Evolutionary conservation across 163 green algal genomes (phyloP).

Genomic region (Scenedesmus sp.): DNA sequence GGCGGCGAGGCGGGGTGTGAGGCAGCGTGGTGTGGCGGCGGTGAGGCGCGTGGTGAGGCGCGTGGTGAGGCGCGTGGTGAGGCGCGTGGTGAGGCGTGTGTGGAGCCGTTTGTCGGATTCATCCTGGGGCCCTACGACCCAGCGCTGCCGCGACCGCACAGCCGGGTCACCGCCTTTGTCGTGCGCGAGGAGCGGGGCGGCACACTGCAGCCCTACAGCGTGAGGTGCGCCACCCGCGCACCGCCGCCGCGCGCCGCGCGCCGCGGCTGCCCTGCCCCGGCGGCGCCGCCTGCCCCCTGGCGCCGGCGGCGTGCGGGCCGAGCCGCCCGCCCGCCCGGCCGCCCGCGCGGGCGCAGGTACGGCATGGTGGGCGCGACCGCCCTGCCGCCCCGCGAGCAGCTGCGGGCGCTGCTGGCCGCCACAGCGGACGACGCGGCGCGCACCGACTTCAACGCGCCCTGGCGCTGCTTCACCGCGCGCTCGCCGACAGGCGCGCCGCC

Average conservation of each 20-base stretch:
- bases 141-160: constrained; percentile 53
- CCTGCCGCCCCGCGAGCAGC: not conserved
- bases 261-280: too few relatives aligned
- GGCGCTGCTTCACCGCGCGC: constrained; percentile 23
- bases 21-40: too few relatives aligned
- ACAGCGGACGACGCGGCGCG: not conserved
- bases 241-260: too few relatives aligned
- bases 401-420: not conserved
- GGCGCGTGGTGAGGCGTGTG: not conserved
- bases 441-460: not conserved
- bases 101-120: constrained; percentile 79
- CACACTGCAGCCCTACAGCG: constrained; percentile 48
- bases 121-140: constrained; percentile 80
- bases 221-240: constrained; percentile 42
- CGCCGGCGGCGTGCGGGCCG: too few relatives aligned
- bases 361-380: not conserved
- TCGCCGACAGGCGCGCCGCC: too few relatives aligned
- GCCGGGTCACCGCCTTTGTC: constrained; percentile 52
- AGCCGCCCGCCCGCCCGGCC: too few relatives aligned
- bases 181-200: constrained; percentile 50
- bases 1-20: too few relatives aligned
- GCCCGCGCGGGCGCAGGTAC: constrained; percentile 10
- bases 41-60: too few relatives aligned
- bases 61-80: not conserved
- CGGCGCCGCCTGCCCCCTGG: too few relatives aligned